A percentile compares a stretch with the other conserved stretches of the same genome.
phyloP scores from a whole-genome alignment of 169 alveolate genomes.

The Eimeria falciformis region DNA sequence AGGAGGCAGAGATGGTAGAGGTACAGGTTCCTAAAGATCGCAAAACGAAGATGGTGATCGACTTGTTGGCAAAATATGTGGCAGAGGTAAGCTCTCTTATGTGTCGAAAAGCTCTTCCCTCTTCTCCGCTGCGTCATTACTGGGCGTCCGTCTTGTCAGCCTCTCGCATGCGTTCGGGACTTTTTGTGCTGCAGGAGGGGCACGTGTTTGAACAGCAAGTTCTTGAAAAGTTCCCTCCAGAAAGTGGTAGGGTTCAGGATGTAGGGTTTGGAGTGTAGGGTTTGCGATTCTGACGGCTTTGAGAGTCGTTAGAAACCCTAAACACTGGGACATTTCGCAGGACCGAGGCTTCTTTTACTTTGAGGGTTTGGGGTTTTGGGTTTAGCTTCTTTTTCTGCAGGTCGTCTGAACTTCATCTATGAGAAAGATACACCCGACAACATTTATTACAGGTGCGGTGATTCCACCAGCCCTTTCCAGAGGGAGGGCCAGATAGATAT shows the following conservation, averaged over 20 bases:
- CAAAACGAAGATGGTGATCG: conserved; percentile 80
- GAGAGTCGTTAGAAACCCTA: not conserved
- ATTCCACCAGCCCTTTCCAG: not conserved
- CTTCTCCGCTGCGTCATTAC: not conserved
- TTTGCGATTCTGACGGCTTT: not conserved
- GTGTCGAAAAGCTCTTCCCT: not conserved
- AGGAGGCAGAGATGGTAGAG: conserved; percentile 75
- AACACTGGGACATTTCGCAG: too few relatives aligned
- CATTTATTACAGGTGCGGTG: conserved; percentile 78
- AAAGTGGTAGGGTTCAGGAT: conserved; percentile 40
- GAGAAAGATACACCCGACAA: conserved; percentile 77
- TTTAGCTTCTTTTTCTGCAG: not conserved
- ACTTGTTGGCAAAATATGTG: conserved; percentile 83
- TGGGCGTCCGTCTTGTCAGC: not conserved
- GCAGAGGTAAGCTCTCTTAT: conserved; percentile 80
- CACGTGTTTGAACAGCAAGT: conserved; percentile 78
- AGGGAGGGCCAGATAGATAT: not conserved
- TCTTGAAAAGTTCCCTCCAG: conserved; percentile 76
- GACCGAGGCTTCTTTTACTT: too few relatives aligned
- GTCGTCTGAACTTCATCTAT: conserved; percentile 69
- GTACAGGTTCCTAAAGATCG: conserved; percentile 82
- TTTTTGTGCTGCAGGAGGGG: conserved; percentile 68
- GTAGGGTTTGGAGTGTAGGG: not conserved
- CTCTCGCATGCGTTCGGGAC: too few relatives aligned
- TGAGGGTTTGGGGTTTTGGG: not conserved